Base-by-base conservation (phyloP, 148 eudicot genomes). In the Amaranthus palmeri region DNA sequence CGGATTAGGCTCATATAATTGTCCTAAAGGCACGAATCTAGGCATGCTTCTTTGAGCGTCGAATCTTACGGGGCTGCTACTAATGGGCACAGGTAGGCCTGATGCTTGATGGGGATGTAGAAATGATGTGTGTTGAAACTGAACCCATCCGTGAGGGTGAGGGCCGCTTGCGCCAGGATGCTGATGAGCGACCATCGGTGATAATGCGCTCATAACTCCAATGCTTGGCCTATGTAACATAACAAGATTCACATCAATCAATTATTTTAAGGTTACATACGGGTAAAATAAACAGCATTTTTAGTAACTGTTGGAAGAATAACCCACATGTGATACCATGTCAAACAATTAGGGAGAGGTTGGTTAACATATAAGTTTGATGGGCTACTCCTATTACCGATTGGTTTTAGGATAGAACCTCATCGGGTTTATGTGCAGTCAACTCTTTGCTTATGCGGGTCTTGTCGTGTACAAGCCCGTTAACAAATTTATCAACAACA, bases 61-160 rank as follows among this genome's bases (percentile, higher is more conserved):
- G 44, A 78, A 61, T 73, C 77, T 78, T 52, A 77, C 74, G 14
- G 54, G 45, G 36, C 57, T 49, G 42, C 36, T 50, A 56, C 51
- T 50, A 25, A 65, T 55, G 50, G 73, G 77, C 73, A 78, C 62
- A 43, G 81, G 74, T 41, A 78, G 18, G 56, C 73, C 54, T 2
- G 81, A 52, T 46, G 74, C 55, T 63, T 73, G 77, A 10, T 65
- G 77, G 66, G 45, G 77, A 55, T 45, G 77, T 51, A 73, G 70
- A 73, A 47, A 78, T 48, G 81, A 68, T 3, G 77, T 15, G 8
- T 61, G 81, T n/a, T 73, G 77, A 74, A 68, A 68, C 51, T 68
- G 81, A 51, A 73, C 41, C 81, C 81, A 78, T 56, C 81, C 81
- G 13, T 78, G 77, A 54, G 81, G 66, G 46, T 61, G 77, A 68